Base-by-base conservation (phyloP, 306 rosid genomes). In the Cicer bijugum region DNA sequence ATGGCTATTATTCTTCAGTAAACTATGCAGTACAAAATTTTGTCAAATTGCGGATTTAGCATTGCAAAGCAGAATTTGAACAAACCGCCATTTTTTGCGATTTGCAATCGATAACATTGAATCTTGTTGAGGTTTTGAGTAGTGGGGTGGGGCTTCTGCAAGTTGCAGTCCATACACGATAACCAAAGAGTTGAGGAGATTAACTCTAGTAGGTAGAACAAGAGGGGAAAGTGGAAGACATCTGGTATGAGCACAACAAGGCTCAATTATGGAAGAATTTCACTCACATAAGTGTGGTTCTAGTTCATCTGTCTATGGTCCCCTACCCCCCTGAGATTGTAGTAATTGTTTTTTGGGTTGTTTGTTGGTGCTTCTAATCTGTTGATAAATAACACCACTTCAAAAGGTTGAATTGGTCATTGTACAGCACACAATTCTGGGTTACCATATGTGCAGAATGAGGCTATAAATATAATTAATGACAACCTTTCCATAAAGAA, bases 241-340 rank as follows among this genome's bases (percentile, higher is more conserved):
- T 82, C 81, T 83, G 80, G 74, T 57, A 80, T 71, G 85, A 83
- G 81, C 84, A 76, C 75, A 82, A 57, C 53, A 47, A 82, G 61
- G 82, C 84, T 86, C 83, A 88, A 82, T 85, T 69, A 78, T 85
- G 78, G 83, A 80, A 82, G 80, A 80, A 71, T 69, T 73, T 44
- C 73, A 60, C 65, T 58, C 71, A 57, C 73, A 76, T 74, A 81
- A 78, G 85, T 81, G 72, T 78, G 65, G 75, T 78, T 39, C 69
- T 85, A 83, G 78, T 64, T 74, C 77, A 71, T 76, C 78, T 77
- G 82, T 79, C 67, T 19, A 58, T 81, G 91, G 91, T 86, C 93
- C 93, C 88, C 91, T 71, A 47, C 86, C 77, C 72, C 80, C 74
- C 72, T 83, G 79, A 74, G 75, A 83, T 86, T 81, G 84, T 53